Conservation (phyloP, 495 filamentous ascomycete genomes). For the Glarea lozoyensis region DNA sequence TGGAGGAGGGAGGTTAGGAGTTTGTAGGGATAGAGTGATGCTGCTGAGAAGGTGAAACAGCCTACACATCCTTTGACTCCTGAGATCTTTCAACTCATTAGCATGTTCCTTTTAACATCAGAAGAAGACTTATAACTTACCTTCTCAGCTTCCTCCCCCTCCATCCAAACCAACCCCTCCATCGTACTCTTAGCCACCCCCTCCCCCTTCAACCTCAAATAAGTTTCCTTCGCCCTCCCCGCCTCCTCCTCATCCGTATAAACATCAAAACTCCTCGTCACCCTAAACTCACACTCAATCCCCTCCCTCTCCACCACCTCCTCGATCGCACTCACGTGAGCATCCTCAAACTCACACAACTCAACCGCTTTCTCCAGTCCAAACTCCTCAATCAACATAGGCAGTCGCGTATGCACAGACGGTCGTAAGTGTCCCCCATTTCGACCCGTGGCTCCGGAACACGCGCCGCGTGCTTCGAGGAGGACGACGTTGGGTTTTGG, state of each 20-base stretch:
- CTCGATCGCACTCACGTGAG: conserved; percentile 44
- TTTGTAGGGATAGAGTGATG: conserved; percentile 54
- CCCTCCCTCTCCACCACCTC: conserved; percentile 37
- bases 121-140: conserved; percentile 22
- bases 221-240: neutral
- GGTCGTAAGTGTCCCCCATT: conserved; percentile 59
- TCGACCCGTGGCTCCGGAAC: conserved; percentile 46
- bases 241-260: neutral
- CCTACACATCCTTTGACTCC: conserved; percentile 29
- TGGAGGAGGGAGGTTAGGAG: conserved; percentile 51
- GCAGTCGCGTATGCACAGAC: conserved; percentile 43
- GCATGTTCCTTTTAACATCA: conserved; percentile 17
- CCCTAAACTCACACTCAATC: conserved; percentile 40
- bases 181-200: conserved; percentile 19
- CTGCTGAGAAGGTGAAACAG: conserved; percentile 47
- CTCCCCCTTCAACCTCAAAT: neutral
- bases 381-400: conserved; percentile 25
- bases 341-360: conserved; percentile 44
- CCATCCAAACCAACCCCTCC: conserved; percentile 32
- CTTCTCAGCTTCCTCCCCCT: conserved; percentile 23
- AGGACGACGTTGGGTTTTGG: conserved; percentile 29
- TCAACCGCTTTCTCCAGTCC: conserved; percentile 37
- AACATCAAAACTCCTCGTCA: conserved; percentile 17
- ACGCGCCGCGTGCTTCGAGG: conserved; percentile 44
- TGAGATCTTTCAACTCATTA: conserved; percentile 26